A percentile compares a stretch with the other conserved stretches of the same genome.
phyloP scores from a whole-genome alignment of 768 basidiomycete species.

The Leccinum olivaceopallidum region DNA sequence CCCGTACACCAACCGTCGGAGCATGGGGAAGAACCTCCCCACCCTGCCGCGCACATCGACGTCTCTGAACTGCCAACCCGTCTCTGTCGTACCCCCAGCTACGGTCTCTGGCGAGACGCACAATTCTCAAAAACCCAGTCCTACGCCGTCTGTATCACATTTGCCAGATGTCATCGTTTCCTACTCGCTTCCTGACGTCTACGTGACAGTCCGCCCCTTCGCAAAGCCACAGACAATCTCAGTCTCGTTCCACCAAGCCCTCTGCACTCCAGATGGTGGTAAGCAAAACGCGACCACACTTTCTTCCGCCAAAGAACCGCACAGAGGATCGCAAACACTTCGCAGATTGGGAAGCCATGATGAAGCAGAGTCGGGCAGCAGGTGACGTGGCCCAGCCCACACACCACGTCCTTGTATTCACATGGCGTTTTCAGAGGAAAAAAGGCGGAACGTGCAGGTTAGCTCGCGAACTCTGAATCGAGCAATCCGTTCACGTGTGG shows the following conservation, averaged over 20 bases:
- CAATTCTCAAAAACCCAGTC: neutral
- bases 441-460: conserved; percentile 62
- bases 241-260: conserved; percentile 60
- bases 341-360: conserved; percentile 86
- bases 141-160: conserved; percentile 17
- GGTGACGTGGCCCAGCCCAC: conserved; percentile 44
- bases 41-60: conserved; percentile 48
- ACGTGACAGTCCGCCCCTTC: conserved; percentile 17
- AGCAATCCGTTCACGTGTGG: conserved; percentile 73
- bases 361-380: conserved; percentile 72
- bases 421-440: conserved; percentile 54
- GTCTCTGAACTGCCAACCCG: conserved; percentile 36
- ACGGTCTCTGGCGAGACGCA: neutral
- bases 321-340: conserved; percentile 83
- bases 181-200: conserved; percentile 29
- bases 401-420: conserved; percentile 6
- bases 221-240: conserved; percentile 35
- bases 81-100: conserved; percentile 17
- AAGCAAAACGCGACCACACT: conserved; percentile 80
- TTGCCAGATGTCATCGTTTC: conserved; percentile 31
- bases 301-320: conserved; percentile 78
- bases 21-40: conserved; percentile 19
- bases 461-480: conserved; percentile 64
- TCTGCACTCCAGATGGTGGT: conserved; percentile 76
- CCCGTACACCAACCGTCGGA: conserved; percentile 13